These are phyloP conservation scores for Picochlorum sp. DNA, from an alignment of 139 green algal genomes.

Conservation along the genomic window DNA sequence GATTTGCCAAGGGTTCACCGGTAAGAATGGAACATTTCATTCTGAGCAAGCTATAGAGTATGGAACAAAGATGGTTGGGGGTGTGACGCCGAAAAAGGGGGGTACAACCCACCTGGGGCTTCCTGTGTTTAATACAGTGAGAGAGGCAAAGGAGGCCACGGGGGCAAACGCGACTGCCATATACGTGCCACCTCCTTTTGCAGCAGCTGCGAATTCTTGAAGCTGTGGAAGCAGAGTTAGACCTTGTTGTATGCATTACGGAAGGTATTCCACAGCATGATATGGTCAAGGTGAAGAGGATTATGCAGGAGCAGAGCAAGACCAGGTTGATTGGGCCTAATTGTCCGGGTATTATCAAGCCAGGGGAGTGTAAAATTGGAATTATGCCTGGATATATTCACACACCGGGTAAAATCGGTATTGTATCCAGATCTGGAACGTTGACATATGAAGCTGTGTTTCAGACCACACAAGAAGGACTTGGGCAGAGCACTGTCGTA, in stretches of 20 bases:
- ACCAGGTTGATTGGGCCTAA: conserved; percentile 96
- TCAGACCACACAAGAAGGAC: conserved; percentile 85
- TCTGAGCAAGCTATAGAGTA: conserved; percentile 95
- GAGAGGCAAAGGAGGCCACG: conserved; percentile 76
- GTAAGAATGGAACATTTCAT: conserved; percentile 98
- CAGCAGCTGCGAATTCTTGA: conserved; percentile 93
- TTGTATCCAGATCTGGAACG: conserved; percentile 94
- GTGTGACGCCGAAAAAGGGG: conserved; percentile 94
- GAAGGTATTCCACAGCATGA: conserved; percentile 84
- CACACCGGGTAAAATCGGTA: conserved; percentile 82
- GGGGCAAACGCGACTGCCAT: conserved; percentile 78
- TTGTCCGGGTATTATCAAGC: conserved; percentile 97
- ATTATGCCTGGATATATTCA: conserved; percentile 99
- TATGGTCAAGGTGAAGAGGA: conserved; percentile 76
- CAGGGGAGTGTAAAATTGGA: conserved; percentile 98
- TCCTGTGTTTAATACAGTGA: conserved; percentile 88
- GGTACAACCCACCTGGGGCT: conserved; percentile 89
- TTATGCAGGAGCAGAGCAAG: conserved; percentile 75
- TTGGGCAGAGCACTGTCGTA: conserved; percentile 94
- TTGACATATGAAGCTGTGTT: conserved; percentile 98
- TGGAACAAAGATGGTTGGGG: conserved; percentile 96
- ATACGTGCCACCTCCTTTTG: conserved; percentile 94
- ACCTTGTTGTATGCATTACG: conserved; percentile 98
- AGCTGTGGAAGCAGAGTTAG: conserved; percentile 85
- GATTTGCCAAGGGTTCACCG: conserved; percentile 91